Percentiles rank a stretch among this genome's conserved stretches.
Conservation (phyloP, 768 basidiomycete species). For the Mycena rosella region DNA sequence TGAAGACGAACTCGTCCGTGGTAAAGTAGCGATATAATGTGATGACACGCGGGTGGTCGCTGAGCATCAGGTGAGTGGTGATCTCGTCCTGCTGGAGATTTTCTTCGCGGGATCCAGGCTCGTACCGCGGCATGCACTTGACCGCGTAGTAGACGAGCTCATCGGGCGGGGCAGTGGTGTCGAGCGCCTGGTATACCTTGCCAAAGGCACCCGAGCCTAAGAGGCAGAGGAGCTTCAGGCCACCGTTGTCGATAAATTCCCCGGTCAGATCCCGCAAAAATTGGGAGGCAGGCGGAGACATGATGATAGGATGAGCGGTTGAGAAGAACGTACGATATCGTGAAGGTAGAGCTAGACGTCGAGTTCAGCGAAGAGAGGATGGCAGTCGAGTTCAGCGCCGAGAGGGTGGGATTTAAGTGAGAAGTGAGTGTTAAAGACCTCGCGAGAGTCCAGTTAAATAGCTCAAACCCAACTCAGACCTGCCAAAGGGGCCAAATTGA, state of each 20-base stretch:
- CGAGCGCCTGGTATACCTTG: conserved; percentile 39
- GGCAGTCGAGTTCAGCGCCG: too few relatives aligned
- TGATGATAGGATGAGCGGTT: too few relatives aligned
- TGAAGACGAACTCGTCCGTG: conserved; percentile 62
- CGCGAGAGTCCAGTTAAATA: neutral
- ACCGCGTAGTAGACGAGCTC: conserved; percentile 49
- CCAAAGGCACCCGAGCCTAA: conserved; percentile 51
- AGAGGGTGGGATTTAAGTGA: too few relatives aligned
- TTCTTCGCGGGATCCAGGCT: conserved; percentile 54
- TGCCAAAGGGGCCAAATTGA: neutral
- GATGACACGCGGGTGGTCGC: conserved; percentile 54
- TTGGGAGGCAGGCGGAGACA: neutral
- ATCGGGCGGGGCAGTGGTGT: conserved; percentile 11
- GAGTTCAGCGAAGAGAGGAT: too few relatives aligned
- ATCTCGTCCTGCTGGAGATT: conserved; percentile 65
- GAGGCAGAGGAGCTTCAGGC: conserved; percentile 53
- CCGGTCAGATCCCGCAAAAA: neutral
- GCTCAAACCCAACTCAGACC: conserved; percentile 33
- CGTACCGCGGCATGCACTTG: conserved; percentile 63
- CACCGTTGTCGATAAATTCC: neutral
- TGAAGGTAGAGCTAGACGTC: too few relatives aligned
- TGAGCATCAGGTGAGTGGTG: conserved; percentile 45
- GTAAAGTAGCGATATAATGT: conserved; percentile 60
- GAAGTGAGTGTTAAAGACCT: too few relatives aligned
- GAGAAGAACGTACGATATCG: too few relatives aligned